A percentile compares a stretch with the other conserved stretches of the same genome.
Evolutionary conservation across 257 asterid species (phyloP).

Genomic region (Striga asiatica): DNA sequence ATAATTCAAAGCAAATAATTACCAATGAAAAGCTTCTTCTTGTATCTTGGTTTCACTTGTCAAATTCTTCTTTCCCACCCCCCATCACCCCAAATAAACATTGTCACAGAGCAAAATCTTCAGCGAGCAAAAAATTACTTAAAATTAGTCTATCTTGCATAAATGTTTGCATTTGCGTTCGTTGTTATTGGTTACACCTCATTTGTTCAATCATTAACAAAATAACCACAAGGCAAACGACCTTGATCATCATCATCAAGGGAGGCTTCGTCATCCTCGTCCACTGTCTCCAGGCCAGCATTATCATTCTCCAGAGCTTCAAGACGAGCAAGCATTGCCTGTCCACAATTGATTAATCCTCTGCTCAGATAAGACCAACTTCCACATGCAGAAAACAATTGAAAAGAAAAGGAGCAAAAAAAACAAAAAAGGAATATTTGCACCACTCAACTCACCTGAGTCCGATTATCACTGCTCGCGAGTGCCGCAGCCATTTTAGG

Average conservation of each 20-base stretch:
- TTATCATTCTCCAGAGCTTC: slow-evolving; percentile 96
- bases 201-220: background rate
- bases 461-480: slow-evolving; percentile 71
- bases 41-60: background rate
- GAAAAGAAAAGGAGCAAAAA: too few species aligned
- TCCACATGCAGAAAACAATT: background rate
- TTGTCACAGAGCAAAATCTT: too few species aligned
- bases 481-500: slow-evolving; percentile 97
- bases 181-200: background rate
- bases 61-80: too few species aligned
- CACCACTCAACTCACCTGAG: slow-evolving; percentile 63
- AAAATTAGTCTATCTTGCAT: too few species aligned
- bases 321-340: slow-evolving; percentile 92
- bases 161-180: background rate
- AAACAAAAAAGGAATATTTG: too few species aligned
- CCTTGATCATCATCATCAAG: slow-evolving; percentile 95
- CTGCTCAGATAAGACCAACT: background rate
- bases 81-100: too few species aligned
- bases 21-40: background rate
- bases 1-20: too few species aligned
- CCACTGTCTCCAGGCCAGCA: slow-evolving; percentile 57
- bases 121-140: background rate
- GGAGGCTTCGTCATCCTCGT: slow-evolving; percentile 87
- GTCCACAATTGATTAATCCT: background rate
- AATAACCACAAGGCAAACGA: slow-evolving; percentile 15